Evolutionary conservation across 176 grass and related monocot species (phyloP), one percentile per base, ranked within the genome.

Genomic region (Tillandsia fasciculata): DNA sequence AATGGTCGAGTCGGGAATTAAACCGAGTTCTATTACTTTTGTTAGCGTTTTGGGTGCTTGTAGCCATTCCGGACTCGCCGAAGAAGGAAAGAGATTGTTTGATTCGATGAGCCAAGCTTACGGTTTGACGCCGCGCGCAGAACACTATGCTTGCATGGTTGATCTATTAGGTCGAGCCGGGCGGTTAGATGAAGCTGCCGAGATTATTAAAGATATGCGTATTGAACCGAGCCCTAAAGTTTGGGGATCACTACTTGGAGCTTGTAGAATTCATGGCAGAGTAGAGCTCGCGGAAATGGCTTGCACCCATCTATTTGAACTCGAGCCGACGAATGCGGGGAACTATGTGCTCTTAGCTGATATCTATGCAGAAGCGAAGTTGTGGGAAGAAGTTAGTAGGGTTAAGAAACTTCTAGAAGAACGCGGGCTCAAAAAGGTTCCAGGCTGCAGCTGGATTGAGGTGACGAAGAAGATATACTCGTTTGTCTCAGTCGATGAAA

Each of bases 381-480:
- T 92, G 82, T 78, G 80, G 49, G 67, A 77, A 24, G 81, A 97
- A 83, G 78, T 85, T 63, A 74, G 27, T 57, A 81, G 87, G 22
- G 68, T 97, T 9, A 90, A 77, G 86, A 78, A 90, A 49, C 66
- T 97, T 64, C 66, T 91, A 48, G 84, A 97, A 72, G 86, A 87
- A 71, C 82, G 68, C 51, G 70, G 18, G 0, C 70, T 97, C 33
- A 78, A 82, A 77, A 97, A 97, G 82, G 70, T 92, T 12, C 63
- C 84, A 11, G 93, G 93, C 33, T 90, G 84, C 76, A 92, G 93
- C 69, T 92, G 93, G 88, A 97, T 97, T 76, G 93, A 92, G 79
- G 83, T 90, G 73, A 85, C 81, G 71, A 97, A 91, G 51, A 92
- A 79, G 77, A 20, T 90, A 50, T 48, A 92, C 70, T 79, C 77